Evolutionary conservation across 371 early-diverging fungal genomes (phyloP).

Genomic region (Circinella minor): DNA sequence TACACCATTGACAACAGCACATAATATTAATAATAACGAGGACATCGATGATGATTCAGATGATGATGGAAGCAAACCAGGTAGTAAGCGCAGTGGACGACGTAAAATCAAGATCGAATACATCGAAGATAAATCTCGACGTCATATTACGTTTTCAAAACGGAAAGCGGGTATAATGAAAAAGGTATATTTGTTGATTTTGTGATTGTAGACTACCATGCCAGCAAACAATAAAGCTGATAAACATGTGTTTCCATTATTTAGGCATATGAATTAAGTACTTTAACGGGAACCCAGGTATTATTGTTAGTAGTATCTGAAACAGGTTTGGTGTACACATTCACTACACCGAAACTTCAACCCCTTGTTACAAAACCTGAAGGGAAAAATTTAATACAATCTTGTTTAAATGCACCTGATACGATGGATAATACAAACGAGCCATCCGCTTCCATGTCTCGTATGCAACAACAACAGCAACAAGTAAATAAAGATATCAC

Average conservation of each 20-base stretch:
- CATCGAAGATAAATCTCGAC: constrained; percentile 93
- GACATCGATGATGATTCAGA: constrained; percentile 37
- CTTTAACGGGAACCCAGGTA: constrained; percentile 98
- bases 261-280: constrained; percentile 95
- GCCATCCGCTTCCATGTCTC: background rate
- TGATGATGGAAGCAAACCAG: constrained; percentile 47
- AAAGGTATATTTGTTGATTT: constrained; percentile 63
- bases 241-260: background rate
- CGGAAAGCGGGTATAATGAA: constrained; percentile 99
- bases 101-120: constrained; percentile 98
- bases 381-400: constrained; percentile 94
- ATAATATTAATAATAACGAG: constrained; percentile 1
- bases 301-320: constrained; percentile 97
- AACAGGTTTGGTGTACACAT: constrained; percentile 98
- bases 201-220: too few relatives aligned
- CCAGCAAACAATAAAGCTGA: too few relatives aligned
- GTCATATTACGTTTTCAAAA: constrained; percentile 98
- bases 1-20: background rate
- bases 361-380: constrained; percentile 95
- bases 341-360: constrained; percentile 96
- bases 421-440: constrained; percentile 4
- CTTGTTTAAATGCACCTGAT: constrained; percentile 91
- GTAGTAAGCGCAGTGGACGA: constrained; percentile 77
- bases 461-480: constrained; percentile 3
- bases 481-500: background rate